Evolutionary conservation across 495 filamentous ascomycete genomes (phyloP), one percentile per base, ranked within the genome.

Genomic region (Aspergillus ellipticus): DNA sequence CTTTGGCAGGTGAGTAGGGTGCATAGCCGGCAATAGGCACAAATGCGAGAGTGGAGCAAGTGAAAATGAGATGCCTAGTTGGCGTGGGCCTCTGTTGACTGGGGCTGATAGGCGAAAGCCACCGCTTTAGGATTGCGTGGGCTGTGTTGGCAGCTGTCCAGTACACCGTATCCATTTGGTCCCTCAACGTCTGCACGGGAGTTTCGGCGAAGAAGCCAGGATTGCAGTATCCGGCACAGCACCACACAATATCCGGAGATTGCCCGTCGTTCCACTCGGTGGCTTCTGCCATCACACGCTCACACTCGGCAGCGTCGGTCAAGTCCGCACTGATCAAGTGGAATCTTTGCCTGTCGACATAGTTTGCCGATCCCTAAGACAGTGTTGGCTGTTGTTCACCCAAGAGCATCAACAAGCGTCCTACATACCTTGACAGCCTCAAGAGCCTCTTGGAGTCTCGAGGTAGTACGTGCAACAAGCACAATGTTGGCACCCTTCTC

Each of bases 151-250:
- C 87, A n/a, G 83, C 83, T 33, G 91, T 87, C 79, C 88, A 95
- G 75, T 91, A 98, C 66, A 97, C 94, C 41, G 88, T 84, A 66
- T 92, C 88, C 85, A 97, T 96, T 72, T 96, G 91, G 62, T 80
- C 72, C 20, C 85, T 81, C 54, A 93, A 72, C 11, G 76, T 77
- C 20, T 83, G 66, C n/a, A 87, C 65, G 20, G 82, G 72, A 15
- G 80, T 81, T 55, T 96, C 89, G 56, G 89, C 67, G 78, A 95
- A 97, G 63, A 93, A 86, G 5, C 83, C 74, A 0, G 95, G 93
- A 37, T 76, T 76, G 7, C 89, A 83, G 57, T 82, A 79, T 62
- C 92, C 92, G 11, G 94, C 95, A 55, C 89, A 86, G 67, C 89
- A 92, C 92, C 94, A 97, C 42, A 97, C 88, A 53, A 96, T 79